Conservation (phyloP, 257 asterid genomes). For the Capsicum baccatum region DNA sequence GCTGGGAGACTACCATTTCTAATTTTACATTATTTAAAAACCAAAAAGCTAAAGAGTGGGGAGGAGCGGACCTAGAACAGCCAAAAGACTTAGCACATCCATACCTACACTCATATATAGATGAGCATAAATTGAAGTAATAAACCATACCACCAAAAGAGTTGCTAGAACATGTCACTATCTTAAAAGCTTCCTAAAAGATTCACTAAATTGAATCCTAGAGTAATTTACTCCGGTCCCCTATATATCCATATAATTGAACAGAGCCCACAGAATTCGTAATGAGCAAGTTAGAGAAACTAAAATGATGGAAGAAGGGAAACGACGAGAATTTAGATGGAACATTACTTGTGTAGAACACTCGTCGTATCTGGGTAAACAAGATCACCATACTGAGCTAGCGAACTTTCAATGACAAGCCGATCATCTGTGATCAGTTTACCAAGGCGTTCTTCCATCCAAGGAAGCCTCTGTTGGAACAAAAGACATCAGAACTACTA, state of each 20-base stretch:
- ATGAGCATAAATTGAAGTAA: neutral
- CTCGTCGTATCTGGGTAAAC: slow-evolving; percentile 80
- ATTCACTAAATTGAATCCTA: neutral
- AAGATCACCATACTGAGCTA: slow-evolving; percentile 86
- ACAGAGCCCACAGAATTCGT: neutral
- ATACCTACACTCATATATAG: neutral
- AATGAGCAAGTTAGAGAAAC: neutral
- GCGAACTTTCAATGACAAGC: slow-evolving; percentile 80
- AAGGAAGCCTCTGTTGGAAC: slow-evolving; percentile 78
- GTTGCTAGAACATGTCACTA: neutral
- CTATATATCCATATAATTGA: neutral
- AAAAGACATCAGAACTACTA: slow-evolving; percentile 6
- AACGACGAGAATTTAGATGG: slow-evolving; percentile 30
- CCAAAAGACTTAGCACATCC: neutral
- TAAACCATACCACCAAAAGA: neutral
- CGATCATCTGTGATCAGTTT: slow-evolving; percentile 84
- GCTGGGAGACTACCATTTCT: neutral
- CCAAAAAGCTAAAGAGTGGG: neutral
- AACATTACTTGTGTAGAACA: slow-evolving; percentile 68
- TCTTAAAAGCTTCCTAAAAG: neutral
- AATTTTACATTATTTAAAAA: neutral
- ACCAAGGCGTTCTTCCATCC: slow-evolving; percentile 92
- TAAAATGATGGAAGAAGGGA: slow-evolving; percentile 1
- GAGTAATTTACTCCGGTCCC: neutral
- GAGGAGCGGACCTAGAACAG: neutral